Percentiles rank a stretch among this genome's conserved stretches.
These are phyloP conservation scores for Suillus lakei DNA, from an alignment of 768 basidiomycete species.

Conservation along the genomic window DNA sequence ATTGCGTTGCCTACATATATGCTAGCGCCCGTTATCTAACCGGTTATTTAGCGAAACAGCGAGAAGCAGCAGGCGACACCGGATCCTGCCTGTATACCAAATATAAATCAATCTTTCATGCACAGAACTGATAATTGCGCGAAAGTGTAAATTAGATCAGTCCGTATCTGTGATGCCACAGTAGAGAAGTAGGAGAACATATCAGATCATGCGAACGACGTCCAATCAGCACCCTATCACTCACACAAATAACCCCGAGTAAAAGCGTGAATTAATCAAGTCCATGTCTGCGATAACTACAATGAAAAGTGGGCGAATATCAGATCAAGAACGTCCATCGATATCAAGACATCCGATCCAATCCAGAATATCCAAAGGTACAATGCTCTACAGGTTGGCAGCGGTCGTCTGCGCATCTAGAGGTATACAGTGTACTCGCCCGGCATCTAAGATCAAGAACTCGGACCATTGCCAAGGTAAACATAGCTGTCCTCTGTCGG, in stretches of 20 bases:
- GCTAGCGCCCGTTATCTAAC: too few species aligned
- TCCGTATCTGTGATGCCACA: slow-evolving; percentile 7
- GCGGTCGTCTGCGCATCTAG: neutral
- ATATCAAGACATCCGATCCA: neutral
- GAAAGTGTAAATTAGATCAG: slow-evolving; percentile 16
- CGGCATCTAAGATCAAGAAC: slow-evolving; percentile 18
- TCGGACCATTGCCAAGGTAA: slow-evolving; percentile 61
- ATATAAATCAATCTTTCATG: neutral
- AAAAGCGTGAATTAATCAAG: neutral
- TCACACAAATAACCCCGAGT: neutral
- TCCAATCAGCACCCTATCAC: neutral
- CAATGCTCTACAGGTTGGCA: neutral
- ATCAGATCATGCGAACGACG: too few species aligned
- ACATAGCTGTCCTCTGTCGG: slow-evolving; percentile 78
- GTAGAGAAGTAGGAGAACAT: too few species aligned
- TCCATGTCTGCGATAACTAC: neutral
- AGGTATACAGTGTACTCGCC: slow-evolving; percentile 2
- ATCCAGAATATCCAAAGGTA: neutral
- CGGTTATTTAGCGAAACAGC: too few species aligned
- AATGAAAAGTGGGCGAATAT: neutral
- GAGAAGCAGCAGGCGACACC: too few species aligned
- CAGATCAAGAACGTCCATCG: neutral
- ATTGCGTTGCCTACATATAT: too few species aligned
- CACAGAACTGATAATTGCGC: neutral
- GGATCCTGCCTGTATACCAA: slow-evolving; percentile 70